Evolutionary conservation across 2,329 filamentous ascomycete genomes (phyloP), one percentile per base, ranked within the genome.

Genomic region (Stagonosporopsis rhizophila): DNA sequence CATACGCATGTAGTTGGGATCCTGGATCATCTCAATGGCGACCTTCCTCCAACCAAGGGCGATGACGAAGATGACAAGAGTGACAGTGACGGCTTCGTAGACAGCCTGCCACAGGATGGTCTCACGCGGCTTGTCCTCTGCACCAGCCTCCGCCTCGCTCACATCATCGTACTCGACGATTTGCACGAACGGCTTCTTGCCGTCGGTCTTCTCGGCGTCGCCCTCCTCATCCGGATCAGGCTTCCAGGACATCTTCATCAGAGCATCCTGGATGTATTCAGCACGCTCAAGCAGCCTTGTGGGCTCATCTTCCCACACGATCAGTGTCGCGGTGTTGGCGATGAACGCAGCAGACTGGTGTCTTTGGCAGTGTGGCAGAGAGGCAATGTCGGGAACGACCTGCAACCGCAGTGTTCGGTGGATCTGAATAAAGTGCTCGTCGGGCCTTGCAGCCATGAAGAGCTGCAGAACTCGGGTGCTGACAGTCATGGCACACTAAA

Each of bases 271-370:
- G 57, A 94, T 92, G 30, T 82, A 82, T 69, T 87, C 87, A 40
- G 89, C 90, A 52, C 90, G 82, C 52, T 85, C 78, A 5, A 92
- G 81, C 8, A 94, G 79, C 67, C 91, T 86, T 52, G 88, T 80
- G 0, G 90, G 85, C 53, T 93, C 89, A 63, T 94, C 90, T 63
- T 94, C 90, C 91, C 91, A 95, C 1, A 94, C 89, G 1, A 94
- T 80, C 1, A 95, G 79, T 5, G 93, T 79, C 4, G 85, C 85
- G 59, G 90, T 87, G 0, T 84, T 85, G 2, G 89, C 87, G 38
- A 94, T 82, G 71, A 94, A 93, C 7, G 91, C 90, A 12, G 90
- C 90, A 62, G 89, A 92, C 71, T 94, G 90, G 71, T 91, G 86
- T 73, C 91, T 93, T 56, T 90, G 83, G 5, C 85, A 88, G 22